These are phyloP conservation scores for Tylopilus orsonianus DNA, from an alignment of 1,284 basidiomycete genomes.

Conservation along the genomic window DNA sequence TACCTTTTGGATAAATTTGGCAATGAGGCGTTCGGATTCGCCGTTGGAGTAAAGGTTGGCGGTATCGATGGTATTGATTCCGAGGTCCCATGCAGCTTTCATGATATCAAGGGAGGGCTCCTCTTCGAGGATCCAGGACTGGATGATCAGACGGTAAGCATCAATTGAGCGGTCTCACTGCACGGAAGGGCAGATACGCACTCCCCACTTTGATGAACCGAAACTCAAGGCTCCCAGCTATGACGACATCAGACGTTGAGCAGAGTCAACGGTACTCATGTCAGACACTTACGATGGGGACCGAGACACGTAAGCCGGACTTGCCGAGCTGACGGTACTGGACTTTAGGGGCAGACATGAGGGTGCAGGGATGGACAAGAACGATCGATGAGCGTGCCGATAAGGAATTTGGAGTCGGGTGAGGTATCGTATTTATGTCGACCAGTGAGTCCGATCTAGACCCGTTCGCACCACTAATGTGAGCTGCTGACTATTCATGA, in stretches of 20 bases:
- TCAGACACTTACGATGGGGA: slow-evolving; percentile 39
- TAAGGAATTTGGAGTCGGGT: no score
- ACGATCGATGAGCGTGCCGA: no score
- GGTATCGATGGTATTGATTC: slow-evolving; percentile 51
- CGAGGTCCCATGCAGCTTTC: slow-evolving; percentile 48
- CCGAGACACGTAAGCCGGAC: slow-evolving; percentile 7
- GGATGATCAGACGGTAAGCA: background rate
- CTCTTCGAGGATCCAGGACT: slow-evolving; percentile 47
- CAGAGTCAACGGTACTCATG: background rate
- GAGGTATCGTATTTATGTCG: no score
- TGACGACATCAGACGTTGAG: background rate
- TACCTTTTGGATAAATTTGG: slow-evolving; percentile 54
- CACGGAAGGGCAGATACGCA: slow-evolving; percentile 10
- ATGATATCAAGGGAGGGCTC: slow-evolving; percentile 41
- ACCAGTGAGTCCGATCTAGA: no score
- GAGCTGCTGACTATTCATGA: no score
- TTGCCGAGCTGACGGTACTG: slow-evolving; percentile 36
- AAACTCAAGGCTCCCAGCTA: slow-evolving; percentile 51
- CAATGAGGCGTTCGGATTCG: slow-evolving; percentile 45
- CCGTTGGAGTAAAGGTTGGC: slow-evolving; percentile 59
- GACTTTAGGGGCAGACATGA: slow-evolving; percentile 21
- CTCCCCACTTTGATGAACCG: slow-evolving; percentile 40
- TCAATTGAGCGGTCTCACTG: background rate
- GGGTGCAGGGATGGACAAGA: no score
- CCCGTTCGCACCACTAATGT: no score